phyloP scores from a whole-genome alignment of 2,329 filamentous ascomycete genomes.

The Penicillium glabrum region DNA sequence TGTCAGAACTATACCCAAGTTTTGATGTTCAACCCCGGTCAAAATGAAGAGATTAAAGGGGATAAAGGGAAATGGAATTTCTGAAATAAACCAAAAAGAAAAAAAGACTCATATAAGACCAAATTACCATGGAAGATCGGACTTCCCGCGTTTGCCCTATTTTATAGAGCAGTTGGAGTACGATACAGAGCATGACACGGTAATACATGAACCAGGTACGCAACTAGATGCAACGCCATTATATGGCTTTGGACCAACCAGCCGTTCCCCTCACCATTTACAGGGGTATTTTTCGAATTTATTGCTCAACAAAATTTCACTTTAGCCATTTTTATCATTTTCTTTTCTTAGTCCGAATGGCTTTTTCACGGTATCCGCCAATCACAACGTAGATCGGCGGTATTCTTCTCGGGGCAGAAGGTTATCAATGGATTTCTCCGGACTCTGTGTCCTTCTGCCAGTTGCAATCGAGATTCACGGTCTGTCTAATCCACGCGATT shows the following conservation, averaged over 20 bases:
- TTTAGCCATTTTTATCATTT: neutral
- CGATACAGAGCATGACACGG: neutral
- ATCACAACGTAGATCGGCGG: constrained; percentile 14
- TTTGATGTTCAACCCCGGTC: neutral
- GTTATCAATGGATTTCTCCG: constrained; percentile 28
- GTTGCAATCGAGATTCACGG: constrained; percentile 26
- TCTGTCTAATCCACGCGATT: constrained; percentile 23
- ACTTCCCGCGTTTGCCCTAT: constrained; percentile 10
- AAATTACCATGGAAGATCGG: neutral
- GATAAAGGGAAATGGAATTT: neutral
- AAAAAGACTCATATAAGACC: neutral
- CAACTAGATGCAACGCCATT: constrained; percentile 28
- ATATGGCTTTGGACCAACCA: constrained; percentile 32
- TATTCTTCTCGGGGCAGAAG: constrained; percentile 20
- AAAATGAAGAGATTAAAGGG: too few relatives aligned
- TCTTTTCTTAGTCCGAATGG: constrained; percentile 16
- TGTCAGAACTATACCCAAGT: neutral
- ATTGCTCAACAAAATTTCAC: constrained; percentile 1
- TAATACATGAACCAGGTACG: constrained; percentile 19
- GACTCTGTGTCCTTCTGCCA: constrained; percentile 21
- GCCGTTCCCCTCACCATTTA: constrained; percentile 22
- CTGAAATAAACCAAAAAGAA: neutral
- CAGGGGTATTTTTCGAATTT: constrained; percentile 20
- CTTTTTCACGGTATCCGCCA: constrained; percentile 19
- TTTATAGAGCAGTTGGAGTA: neutral